Conservation (phyloP, 352 stramenopile genomes). For the Labyrinthula sp. region DNA sequence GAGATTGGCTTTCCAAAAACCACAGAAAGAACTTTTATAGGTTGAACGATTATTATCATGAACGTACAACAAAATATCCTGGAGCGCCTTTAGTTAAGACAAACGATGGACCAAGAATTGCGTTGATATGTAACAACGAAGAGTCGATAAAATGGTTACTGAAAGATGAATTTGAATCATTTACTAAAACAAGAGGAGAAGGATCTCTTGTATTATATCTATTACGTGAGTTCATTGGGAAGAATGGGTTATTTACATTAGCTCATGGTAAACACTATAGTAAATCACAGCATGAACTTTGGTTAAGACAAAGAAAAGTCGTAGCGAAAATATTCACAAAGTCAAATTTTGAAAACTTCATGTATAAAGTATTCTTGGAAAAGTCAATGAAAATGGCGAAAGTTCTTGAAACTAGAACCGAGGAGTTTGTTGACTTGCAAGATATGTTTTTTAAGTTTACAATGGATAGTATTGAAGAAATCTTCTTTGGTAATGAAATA, state of each 20-base stretch:
- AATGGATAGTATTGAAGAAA: constrained; percentile 23
- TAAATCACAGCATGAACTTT: constrained; percentile 7
- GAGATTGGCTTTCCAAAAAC: constrained; percentile 6
- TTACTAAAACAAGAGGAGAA: constrained; percentile 7
- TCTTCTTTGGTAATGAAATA: constrained; percentile 23
- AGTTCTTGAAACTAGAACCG: not conserved
- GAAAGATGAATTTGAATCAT: constrained; percentile 12
- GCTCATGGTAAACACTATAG: constrained; percentile 5
- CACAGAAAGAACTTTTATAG: constrained; percentile 2
- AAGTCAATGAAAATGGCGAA: constrained; percentile 8
- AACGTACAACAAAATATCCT: not conserved
- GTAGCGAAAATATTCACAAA: constrained; percentile 23
- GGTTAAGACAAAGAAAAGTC: constrained; percentile 16
- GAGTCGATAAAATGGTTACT: constrained; percentile 20
- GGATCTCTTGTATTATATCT: constrained; percentile 1
- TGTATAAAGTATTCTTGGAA: constrained; percentile 6
- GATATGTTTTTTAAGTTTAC: constrained; percentile 20
- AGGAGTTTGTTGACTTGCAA: constrained; percentile 14
- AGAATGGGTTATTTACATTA: constrained; percentile 17
- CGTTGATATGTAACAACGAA: constrained; percentile 2
- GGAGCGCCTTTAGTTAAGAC: not conserved
- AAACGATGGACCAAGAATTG: not conserved
- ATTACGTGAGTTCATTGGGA: constrained; percentile 3
- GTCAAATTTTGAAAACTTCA: constrained; percentile 22
- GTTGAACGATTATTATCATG: constrained; percentile 6